These are phyloP conservation scores for Aspergillus fischeri DNA, from an alignment of 2,329 filamentous ascomycete genomes.

Conservation along the genomic window DNA sequence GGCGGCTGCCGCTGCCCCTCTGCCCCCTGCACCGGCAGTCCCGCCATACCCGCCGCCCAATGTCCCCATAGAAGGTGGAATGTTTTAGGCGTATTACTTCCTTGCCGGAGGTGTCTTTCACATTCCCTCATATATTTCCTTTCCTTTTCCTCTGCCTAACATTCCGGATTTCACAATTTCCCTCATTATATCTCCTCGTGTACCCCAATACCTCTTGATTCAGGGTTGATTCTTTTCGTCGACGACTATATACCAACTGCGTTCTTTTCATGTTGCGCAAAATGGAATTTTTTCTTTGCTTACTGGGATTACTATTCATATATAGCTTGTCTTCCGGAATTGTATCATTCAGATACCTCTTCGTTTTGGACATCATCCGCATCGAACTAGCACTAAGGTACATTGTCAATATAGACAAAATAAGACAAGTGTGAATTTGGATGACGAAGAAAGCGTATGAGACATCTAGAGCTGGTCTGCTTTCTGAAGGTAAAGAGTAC, in stretches of 20 bases:
- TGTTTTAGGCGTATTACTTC: slow-evolving; percentile 30
- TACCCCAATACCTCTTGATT: slow-evolving; percentile 4
- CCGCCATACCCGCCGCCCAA: slow-evolving; percentile 29
- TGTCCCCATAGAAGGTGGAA: slow-evolving; percentile 31
- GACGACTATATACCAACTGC: slow-evolving; percentile 18
- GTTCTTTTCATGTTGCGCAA: slow-evolving; percentile 14
- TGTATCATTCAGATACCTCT: not conserved
- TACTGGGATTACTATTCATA: not conserved
- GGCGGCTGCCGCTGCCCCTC: slow-evolving; percentile 18
- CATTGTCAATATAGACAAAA: not conserved
- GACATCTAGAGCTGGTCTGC: not conserved
- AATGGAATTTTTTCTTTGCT: slow-evolving; percentile 7
- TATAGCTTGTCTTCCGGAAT: not conserved
- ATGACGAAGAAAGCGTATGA: not conserved
- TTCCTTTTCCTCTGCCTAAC: not conserved
- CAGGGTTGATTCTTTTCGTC: slow-evolving; percentile 8
- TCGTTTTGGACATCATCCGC: not conserved
- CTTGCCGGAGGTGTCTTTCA: not conserved
- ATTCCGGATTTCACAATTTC: not conserved
- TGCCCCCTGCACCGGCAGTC: slow-evolving; percentile 22
- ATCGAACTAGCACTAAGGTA: not conserved
- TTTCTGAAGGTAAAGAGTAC: not conserved
- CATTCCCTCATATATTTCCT: slow-evolving; percentile 1
- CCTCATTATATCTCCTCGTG: slow-evolving; percentile 6
- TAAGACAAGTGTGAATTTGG: not conserved